Base-by-base conservation (phyloP, 495 filamentous ascomycete genomes). In the Stereocaulon alpinum region DNA sequence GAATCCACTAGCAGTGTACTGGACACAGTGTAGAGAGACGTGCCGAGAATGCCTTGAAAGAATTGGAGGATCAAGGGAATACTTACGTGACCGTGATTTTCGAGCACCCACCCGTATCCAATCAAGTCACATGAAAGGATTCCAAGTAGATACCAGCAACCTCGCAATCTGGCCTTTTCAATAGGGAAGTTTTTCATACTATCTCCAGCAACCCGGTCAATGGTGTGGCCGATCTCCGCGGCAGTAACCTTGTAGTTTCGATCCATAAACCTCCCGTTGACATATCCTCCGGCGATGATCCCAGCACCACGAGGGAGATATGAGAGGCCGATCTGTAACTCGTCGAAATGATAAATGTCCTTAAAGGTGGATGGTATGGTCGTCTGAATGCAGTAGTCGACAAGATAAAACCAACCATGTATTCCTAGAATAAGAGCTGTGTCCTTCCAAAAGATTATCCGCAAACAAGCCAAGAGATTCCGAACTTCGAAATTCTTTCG, bases 251-350 rank as follows among this genome's bases (percentile, higher is more conserved):
- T n/a, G n/a, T n/a, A n/a, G n/a, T 79, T 78, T 22, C 62, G 61
- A 56, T 80, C 78, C 61, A 80, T 60, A 67, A 95, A 86, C 70
- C 92, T 89, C 61, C 92, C 92, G 68, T 91, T 89, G 61, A 88
- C 83, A 61, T 95, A 85, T 42, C 89, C 88, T 60, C 90, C 93
- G 53, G 95, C 83, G 51, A 87, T 89, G 54, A 92, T 72, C n/a
- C n/a, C n/a, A n/a, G n/a, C n/a, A n/a, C n/a, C n/a, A n/a, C n/a
- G n/a, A n/a, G n/a, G n/a, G n/a, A n/a, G n/a, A n/a, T n/a, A n/a
- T n/a, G n/a, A n/a, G n/a, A n/a, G n/a, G n/a, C n/a, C n/a, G n/a
- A n/a, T n/a, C n/a, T n/a, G n/a, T n/a, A n/a, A n/a, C n/a, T n/a
- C n/a, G n/a, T n/a, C n/a, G n/a, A n/a, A n/a, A n/a, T n/a, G n/a